A percentile compares a stretch with the other conserved stretches of the same genome.
These are phyloP conservation scores for Westerdykella sp. DNA, from an alignment of 2,329 filamentous ascomycete genomes.

Conservation along the genomic window DNA sequence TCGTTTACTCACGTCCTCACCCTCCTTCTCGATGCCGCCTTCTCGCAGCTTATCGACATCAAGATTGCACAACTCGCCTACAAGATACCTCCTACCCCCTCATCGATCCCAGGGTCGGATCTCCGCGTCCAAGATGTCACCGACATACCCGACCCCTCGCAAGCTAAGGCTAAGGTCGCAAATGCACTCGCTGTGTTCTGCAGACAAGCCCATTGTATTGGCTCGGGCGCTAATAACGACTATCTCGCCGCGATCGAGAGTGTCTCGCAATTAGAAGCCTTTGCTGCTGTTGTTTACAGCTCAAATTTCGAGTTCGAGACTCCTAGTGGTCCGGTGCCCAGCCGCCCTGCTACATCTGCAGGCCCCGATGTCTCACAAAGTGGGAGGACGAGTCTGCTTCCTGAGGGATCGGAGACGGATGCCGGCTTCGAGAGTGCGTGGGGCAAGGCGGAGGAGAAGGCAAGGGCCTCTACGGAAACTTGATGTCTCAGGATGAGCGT, in stretches of 20 bases:
- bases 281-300: conserved; percentile 80
- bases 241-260: conserved; percentile 63
- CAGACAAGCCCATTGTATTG: conserved; percentile 83
- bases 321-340: conserved; percentile 12
- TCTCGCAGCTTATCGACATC: conserved; percentile 74
- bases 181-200: conserved; percentile 86
- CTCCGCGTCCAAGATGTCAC: conserved; percentile 42
- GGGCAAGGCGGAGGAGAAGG: conserved; percentile 55
- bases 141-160: conserved; percentile 32
- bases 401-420: conserved; percentile 50
- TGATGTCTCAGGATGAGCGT: neutral
- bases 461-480: neutral
- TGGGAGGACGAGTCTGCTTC: conserved; percentile 14
- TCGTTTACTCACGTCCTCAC: conserved; percentile 82
- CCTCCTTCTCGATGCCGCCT: conserved; percentile 78
- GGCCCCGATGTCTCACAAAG: conserved; percentile 7
- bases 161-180: conserved; percentile 66
- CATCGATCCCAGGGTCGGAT: conserved; percentile 24
- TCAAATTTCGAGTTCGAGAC: conserved; percentile 63
- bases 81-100: conserved; percentile 50
- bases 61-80: conserved; percentile 77
- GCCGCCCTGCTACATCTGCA: conserved; percentile 8
- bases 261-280: conserved; percentile 71
- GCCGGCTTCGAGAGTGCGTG: conserved; percentile 62
- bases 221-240: conserved; percentile 52